Conservation (phyloP, 345 rosid species). For the Arabidopsis suecica region DNA sequence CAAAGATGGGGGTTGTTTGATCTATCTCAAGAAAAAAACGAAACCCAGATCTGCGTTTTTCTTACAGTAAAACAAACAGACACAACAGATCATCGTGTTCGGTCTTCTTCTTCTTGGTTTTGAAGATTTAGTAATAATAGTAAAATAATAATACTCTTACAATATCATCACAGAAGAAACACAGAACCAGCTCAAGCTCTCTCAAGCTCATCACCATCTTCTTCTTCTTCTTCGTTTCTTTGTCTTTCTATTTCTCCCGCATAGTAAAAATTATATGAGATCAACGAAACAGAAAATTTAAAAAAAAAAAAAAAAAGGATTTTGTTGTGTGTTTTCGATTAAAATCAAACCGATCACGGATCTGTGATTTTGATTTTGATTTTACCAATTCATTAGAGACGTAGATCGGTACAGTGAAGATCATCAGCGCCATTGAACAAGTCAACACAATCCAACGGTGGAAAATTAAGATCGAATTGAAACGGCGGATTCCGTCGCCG, state of each 20-base stretch:
- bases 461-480: constrained; percentile 85
- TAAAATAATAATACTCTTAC: constrained; percentile 38
- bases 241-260: constrained; percentile 41
- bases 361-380: not conserved
- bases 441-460: constrained; percentile 65
- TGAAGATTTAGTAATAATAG: constrained; percentile 16
- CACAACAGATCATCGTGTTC: constrained; percentile 36
- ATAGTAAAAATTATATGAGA: constrained; percentile 39
- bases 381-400: constrained; percentile 59
- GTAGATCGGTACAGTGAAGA: constrained; percentile 73
- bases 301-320: constrained; percentile 17
- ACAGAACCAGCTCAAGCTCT: constrained; percentile 29
- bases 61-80: constrained; percentile 28
- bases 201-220: constrained; percentile 21
- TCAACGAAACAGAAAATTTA: constrained; percentile 34
- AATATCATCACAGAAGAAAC: constrained; percentile 41
- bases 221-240: constrained; percentile 14
- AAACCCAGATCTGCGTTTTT: constrained; percentile 32
- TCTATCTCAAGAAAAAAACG: constrained; percentile 11
- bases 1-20: constrained; percentile 29
- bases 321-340: not conserved
- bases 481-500: constrained; percentile 51
- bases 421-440: constrained; percentile 59
- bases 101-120: constrained; percentile 32
- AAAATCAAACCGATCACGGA: constrained; percentile 24